Evolutionary conservation across 352 stramenopile species (phyloP).

Genomic region (Pythium aquatile): DNA sequence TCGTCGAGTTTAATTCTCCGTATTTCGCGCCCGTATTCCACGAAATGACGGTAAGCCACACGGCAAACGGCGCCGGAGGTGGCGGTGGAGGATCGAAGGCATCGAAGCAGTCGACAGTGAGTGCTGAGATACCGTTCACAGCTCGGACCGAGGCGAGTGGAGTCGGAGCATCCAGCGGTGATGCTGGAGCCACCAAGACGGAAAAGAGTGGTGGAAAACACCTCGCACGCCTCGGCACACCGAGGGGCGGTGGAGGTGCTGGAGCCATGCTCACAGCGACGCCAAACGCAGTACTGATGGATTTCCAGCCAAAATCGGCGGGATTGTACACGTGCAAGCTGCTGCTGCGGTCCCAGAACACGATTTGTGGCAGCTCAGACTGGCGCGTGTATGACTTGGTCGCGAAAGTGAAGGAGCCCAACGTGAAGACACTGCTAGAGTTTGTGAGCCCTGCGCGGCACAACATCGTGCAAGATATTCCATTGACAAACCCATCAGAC

Average conservation of each 20-base stretch:
- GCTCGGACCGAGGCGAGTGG: slow-evolving; percentile 16
- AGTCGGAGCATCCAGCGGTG: not conserved
- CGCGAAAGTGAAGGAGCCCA: slow-evolving; percentile 83
- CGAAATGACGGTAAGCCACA: slow-evolving; percentile 49
- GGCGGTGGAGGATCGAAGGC: not conserved
- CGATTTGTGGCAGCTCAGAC: slow-evolving; percentile 65
- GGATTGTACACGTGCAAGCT: slow-evolving; percentile 74
- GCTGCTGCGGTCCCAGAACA: slow-evolving; percentile 56
- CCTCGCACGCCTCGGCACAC: slow-evolving; percentile 51
- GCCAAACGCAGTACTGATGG: slow-evolving; percentile 56
- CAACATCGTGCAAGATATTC: slow-evolving; percentile 90
- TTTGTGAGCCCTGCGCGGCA: slow-evolving; percentile 87
- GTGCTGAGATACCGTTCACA: slow-evolving; percentile 1
- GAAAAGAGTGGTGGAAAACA: slow-evolving; percentile 32
- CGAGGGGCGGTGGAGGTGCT: slow-evolving; percentile 33
- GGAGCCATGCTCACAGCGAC: slow-evolving; percentile 20
- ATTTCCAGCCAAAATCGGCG: slow-evolving; percentile 73
- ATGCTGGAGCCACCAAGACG: slow-evolving; percentile 3
- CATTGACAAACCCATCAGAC: slow-evolving; percentile 86
- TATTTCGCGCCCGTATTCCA: slow-evolving; percentile 71
- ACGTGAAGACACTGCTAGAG: slow-evolving; percentile 83
- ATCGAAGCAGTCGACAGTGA: slow-evolving; percentile 15
- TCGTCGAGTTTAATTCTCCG: slow-evolving; percentile 84
- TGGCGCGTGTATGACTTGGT: slow-evolving; percentile 83
- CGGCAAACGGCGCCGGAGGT: not conserved